Conservation (phyloP, 129 eudicot genomes). For the Centaurea solstitialis region DNA sequence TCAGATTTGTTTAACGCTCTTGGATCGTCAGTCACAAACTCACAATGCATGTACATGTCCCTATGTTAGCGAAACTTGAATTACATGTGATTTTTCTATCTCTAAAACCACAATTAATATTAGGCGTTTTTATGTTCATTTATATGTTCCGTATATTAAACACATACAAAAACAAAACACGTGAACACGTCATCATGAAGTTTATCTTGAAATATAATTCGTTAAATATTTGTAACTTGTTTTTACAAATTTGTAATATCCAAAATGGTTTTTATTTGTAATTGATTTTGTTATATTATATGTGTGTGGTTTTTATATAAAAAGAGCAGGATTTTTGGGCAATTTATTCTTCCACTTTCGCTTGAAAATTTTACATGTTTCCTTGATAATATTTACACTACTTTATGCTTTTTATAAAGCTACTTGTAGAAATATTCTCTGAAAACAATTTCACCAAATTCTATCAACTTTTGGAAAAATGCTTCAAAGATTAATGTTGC, state of each 20-base stretch:
- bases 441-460: neutral
- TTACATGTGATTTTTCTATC: no score
- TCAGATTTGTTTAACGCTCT: no score
- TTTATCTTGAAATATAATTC: no score
- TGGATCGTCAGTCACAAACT: no score
- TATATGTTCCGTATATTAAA: no score
- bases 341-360: constrained; percentile 2
- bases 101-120: no score
- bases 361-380: constrained; percentile 7
- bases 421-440: constrained; percentile 31
- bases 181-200: no score
- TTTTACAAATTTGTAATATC: neutral
- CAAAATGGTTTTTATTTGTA: neutral
- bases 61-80: no score
- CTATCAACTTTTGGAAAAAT: constrained; percentile 15
- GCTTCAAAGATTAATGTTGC: constrained; percentile 9
- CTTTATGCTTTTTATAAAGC: constrained; percentile 11
- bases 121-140: no score
- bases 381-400: neutral
- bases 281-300: neutral
- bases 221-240: no score
- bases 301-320: neutral
- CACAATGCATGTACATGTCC: no score
- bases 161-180: no score
- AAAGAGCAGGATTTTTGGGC: neutral